Evolutionary conservation across 805 yeast species (phyloP).

Genomic region (Lachancea nothofagi): DNA sequence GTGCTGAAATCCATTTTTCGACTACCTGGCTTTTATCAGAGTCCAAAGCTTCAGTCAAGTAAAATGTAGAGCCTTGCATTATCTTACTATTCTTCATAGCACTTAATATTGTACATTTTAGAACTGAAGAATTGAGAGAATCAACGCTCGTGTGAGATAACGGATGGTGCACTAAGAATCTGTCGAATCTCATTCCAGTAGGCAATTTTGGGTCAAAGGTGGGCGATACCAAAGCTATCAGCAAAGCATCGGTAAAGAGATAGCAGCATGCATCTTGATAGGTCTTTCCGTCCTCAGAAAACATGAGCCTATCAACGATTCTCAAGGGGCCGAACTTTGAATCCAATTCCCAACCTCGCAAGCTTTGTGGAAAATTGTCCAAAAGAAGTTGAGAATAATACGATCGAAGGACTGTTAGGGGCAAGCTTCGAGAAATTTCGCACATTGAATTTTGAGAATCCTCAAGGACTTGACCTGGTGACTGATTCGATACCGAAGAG

Average conservation of each 20-base stretch:
- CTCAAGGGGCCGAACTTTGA: conserved; percentile 33
- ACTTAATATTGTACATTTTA: conserved; percentile 15
- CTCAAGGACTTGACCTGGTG: background rate
- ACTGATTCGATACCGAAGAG: conserved; percentile 13
- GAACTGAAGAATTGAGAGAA: conserved; percentile 21
- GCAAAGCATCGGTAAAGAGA: conserved; percentile 29
- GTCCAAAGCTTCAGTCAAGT: conserved; percentile 24
- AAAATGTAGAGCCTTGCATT: conserved; percentile 16
- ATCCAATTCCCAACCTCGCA: conserved; percentile 29
- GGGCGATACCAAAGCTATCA: conserved; percentile 14
- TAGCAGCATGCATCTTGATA: conserved; percentile 31
- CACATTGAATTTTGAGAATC: background rate
- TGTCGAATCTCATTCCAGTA: conserved; percentile 10
- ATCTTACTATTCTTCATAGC: conserved; percentile 4
- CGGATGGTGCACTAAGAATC: conserved; percentile 16
- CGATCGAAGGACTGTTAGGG: conserved; percentile 24
- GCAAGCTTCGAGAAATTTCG: background rate
- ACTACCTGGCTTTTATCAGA: conserved; percentile 29
- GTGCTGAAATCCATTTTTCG: conserved; percentile 40
- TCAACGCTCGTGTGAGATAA: conserved; percentile 14
- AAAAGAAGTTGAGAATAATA: conserved; percentile 22
- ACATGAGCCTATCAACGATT: conserved; percentile 32
- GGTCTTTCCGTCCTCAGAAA: conserved; percentile 26
- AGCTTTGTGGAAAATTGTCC: conserved; percentile 14
- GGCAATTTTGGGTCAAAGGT: conserved; percentile 8